These are phyloP conservation scores for Debaryomyces hansenii DNA, from an alignment of 805 yeast genomes.

Conservation along the genomic window DNA sequence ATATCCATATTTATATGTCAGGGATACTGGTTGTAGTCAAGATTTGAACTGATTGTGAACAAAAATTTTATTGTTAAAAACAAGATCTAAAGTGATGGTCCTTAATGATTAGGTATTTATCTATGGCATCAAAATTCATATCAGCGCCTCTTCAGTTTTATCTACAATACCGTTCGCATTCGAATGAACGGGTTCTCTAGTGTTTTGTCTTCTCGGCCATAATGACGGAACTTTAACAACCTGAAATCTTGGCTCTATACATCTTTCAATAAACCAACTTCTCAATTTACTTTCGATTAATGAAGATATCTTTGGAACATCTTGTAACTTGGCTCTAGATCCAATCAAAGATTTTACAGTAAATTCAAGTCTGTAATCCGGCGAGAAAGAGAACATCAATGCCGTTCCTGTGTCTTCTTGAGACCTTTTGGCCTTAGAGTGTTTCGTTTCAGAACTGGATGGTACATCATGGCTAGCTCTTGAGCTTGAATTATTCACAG, in stretches of 20 bases:
- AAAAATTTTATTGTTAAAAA: too few species aligned
- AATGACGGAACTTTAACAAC: conserved; percentile 79
- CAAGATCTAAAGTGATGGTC: too few species aligned
- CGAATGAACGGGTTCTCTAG: conserved; percentile 27
- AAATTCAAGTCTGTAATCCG: conserved; percentile 88
- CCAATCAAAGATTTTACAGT: conserved; percentile 89
- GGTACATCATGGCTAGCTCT: conserved; percentile 7
- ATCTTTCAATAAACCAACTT: conserved; percentile 88
- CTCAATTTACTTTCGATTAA: conserved; percentile 79
- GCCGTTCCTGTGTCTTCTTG: conserved; percentile 54
- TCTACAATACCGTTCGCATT: conserved; percentile 4
- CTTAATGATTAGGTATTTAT: too few species aligned
- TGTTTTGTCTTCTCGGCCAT: conserved; percentile 64
- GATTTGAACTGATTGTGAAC: too few species aligned
- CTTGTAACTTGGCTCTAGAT: conserved; percentile 85
- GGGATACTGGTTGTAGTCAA: too few species aligned
- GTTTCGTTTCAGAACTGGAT: conserved; percentile 6
- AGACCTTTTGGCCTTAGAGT: conserved; percentile 11
- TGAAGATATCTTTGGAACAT: conserved; percentile 87
- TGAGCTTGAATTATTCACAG: conserved; percentile 6
- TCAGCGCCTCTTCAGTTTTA: conserved; percentile 2
- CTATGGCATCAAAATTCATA: too few species aligned
- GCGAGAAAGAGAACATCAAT: conserved; percentile 84
- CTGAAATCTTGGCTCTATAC: conserved; percentile 92
- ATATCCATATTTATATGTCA: too few species aligned